Evolutionary conservation across 768 basidiomycete genomes (phyloP), one percentile per base, ranked within the genome.

Genomic region (Phylloporus rhodoxanthus): DNA sequence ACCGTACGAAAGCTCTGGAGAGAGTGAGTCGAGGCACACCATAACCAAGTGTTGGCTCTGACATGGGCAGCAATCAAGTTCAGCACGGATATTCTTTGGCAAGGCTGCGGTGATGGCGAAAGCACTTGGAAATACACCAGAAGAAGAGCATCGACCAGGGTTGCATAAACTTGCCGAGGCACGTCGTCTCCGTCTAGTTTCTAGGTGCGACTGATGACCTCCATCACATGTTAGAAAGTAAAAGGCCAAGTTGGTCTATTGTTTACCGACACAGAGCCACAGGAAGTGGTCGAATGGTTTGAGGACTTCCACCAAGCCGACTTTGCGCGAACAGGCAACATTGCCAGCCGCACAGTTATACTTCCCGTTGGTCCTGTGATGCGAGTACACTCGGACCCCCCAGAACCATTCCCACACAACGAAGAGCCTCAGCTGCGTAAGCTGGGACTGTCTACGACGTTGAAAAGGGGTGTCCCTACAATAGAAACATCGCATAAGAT

Each of bases 351-450:
- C 52, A 85, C 86, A 0, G 79, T 96, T 49, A 71, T 75, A 28
- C 74, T 99, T 15, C 87, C 92, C 14, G 79, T 70, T 51, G 94
- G 94, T 30, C 91, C 95, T 19, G 81, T 97, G 47, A 79, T 93
- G 84, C 79, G 81, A 54, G 78, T 77, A 37, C 77, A 87, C 64
- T 85, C 87, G 3, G 84, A 87, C 54, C 87, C 86, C 0, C 80
- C 86, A 33, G 85, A 93, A 57, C 87, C 91, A 2, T 94, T 98
- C 68, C 92, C 96, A 32, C 93, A 97, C 68, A 93, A 92, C 60
- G 92, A 98, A 72, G 96, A 99, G 54, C 93, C 94, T 19, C 95
- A 98, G 64, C 76, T 99, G 45, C 83, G 96, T 48, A 90, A 89
- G 67, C 79, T 98, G 30, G 96, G 96, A 8, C 71, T 99, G 28